Evolutionary conservation across 2,329 filamentous ascomycete species (phyloP).

Genomic region (Coniochaeta hoffmannii): DNA sequence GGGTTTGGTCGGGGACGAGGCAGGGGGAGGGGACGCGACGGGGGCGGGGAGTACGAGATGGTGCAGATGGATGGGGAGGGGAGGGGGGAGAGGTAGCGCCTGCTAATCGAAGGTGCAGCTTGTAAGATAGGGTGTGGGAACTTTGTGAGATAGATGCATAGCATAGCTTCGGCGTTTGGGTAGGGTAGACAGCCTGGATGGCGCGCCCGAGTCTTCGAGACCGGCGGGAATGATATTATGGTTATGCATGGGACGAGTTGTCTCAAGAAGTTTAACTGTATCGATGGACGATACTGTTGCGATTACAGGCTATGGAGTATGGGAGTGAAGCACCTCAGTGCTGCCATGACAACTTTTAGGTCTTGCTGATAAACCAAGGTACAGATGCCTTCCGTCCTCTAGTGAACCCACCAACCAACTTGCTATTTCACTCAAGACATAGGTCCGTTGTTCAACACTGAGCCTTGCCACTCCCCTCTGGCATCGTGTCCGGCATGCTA

Average conservation of each 20-base stretch:
- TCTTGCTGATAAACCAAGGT: neutral
- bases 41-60: slow-evolving; percentile 60
- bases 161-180: neutral
- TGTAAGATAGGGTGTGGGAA: neutral
- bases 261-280: no score
- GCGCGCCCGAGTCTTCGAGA: neutral
- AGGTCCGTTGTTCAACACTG: neutral
- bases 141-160: neutral
- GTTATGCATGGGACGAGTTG: neutral
- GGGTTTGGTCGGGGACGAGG: slow-evolving; percentile 43
- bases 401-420: neutral
- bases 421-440: neutral
- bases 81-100: neutral
- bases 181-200: neutral
- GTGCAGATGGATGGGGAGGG: slow-evolving; percentile 35
- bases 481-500: neutral
- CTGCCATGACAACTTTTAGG: neutral
- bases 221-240: neutral
- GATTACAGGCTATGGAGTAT: neutral
- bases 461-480: neutral
- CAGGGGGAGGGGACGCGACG: slow-evolving; percentile 45
- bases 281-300: no score
- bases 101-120: neutral
- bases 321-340: neutral
- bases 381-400: neutral